Evolutionary conservation across 139 green algal species (phyloP), one percentile per base, ranked within the genome.

Genomic region (Asterochloris erici): DNA sequence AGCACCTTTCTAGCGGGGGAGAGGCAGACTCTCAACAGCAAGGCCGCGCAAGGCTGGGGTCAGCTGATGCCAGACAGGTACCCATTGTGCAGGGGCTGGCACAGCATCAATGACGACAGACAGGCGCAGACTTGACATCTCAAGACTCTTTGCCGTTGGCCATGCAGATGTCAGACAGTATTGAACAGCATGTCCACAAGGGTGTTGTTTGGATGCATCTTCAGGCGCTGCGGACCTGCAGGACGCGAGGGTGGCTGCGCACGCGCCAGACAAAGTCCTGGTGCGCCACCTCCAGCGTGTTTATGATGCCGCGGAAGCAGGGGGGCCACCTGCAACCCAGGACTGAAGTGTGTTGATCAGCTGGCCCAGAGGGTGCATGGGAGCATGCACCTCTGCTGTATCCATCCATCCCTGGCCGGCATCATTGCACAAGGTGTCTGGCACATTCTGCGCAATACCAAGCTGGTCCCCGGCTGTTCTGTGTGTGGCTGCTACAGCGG

Each of bases 241-340:
- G 19, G 26, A 86, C 24, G 21, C 54, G 70, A 14, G 79, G 64
- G 60, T 86, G n/a, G 10, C 70, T 74, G 29, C 83, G 76, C 11
- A 86, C 21, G 13, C 79, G 78, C 83, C 83, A 86, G 29, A 86
- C 83, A 74, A 84, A 86, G 74, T 81, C 79, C 73, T 84, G 73
- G 74, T 86, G 83, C 21, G 83, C 68, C 2, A 86, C 64, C 14
- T 78, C 74, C 75, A 85, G 62, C 13, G 79, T 83, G 74, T 86
- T 86, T 29, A 86, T 86, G 79, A 86, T 84, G 24, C 83, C 83
- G 14, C 63, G 60, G 83, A 84, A 84, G n/a, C 28, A 75, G 16
- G 64, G 61, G 4, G 79, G 79, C 83, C 83, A 86, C 0, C 61
- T 74, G 17, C 54, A 28, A 54, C 6, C 38, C 38, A 6, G 38